These are phyloP conservation scores for Hippophae tibetana DNA, from an alignment of 306 rosid species.

Conservation along the genomic window DNA sequence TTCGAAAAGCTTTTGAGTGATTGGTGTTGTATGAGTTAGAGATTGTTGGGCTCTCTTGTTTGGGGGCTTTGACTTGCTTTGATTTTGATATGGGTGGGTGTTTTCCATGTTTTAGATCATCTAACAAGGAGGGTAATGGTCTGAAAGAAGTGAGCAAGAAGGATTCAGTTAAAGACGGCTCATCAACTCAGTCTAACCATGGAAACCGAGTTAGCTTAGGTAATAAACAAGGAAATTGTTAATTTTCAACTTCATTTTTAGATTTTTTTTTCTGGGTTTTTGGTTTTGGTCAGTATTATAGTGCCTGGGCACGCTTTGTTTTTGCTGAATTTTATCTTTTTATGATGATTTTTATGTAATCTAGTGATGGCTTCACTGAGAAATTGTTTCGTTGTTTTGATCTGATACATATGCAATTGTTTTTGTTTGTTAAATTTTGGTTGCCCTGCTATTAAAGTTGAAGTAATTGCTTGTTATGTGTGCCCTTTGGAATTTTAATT, in stretches of 20 bases:
- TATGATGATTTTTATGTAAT: background rate
- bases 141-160: slow-evolving; percentile 58
- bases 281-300: slow-evolving; percentile 9
- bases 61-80: slow-evolving; percentile 44
- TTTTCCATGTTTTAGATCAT: slow-evolving; percentile 95
- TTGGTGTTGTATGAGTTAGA: slow-evolving; percentile 25
- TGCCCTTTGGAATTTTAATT: slow-evolving; percentile 14
- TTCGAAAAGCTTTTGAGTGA: slow-evolving; percentile 2
- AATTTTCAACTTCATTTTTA: slow-evolving; percentile 10
- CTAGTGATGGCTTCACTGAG: slow-evolving; percentile 18
- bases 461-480: slow-evolving; percentile 10
- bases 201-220: slow-evolving; percentile 66
- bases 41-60: slow-evolving; percentile 24
- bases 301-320: slow-evolving; percentile 23
- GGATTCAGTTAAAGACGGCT: slow-evolving; percentile 64
- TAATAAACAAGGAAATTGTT: slow-evolving; percentile 3
- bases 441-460: slow-evolving; percentile 14
- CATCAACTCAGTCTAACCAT: slow-evolving; percentile 62
- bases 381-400: slow-evolving; percentile 29
- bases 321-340: slow-evolving; percentile 31
- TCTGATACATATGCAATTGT: slow-evolving; percentile 44
- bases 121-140: slow-evolving; percentile 51
- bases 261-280: background rate
- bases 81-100: slow-evolving; percentile 94
- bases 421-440: slow-evolving; percentile 14